phyloP scores from a whole-genome alignment of 352 stramenopile genomes.

The Pythium plurisporium region DNA sequence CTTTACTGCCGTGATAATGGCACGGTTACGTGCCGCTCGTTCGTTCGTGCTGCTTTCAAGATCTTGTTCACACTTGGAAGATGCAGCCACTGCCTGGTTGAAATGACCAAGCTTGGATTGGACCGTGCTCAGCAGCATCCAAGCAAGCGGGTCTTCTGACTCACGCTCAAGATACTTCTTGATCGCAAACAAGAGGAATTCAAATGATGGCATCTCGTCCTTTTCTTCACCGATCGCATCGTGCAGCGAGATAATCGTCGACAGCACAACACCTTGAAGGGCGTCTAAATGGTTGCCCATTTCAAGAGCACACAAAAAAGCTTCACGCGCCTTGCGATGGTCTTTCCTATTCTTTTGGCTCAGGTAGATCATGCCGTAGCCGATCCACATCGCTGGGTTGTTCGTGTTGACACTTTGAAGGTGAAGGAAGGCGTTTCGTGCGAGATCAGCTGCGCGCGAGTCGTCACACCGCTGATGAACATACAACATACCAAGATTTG shows the following conservation, averaged over 20 bases:
- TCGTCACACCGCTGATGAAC: constrained; percentile 26
- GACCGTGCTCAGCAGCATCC: constrained; percentile 56
- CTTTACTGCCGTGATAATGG: not conserved
- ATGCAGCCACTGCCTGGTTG: constrained; percentile 35
- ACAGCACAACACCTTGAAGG: constrained; percentile 48
- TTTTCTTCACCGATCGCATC: constrained; percentile 6
- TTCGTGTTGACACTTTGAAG: constrained; percentile 76
- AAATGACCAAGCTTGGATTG: constrained; percentile 57
- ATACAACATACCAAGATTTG: constrained; percentile 85
- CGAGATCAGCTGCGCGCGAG: constrained; percentile 30
- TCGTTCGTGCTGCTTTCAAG: not conserved
- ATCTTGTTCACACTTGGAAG: constrained; percentile 6
- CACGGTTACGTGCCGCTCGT: not conserved
- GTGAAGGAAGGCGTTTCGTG: constrained; percentile 76
- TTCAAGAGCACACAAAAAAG: constrained; percentile 76
- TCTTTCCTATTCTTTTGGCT: constrained; percentile 32
- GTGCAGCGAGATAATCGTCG: constrained; percentile 26
- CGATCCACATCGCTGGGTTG: constrained; percentile 85
- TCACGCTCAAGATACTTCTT: constrained; percentile 81
- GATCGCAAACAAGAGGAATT: constrained; percentile 46
- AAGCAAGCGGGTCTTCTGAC: constrained; percentile 46
- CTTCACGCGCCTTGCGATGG: constrained; percentile 51
- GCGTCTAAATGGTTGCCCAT: constrained; percentile 71
- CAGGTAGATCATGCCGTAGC: constrained; percentile 73
- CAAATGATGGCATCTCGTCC: constrained; percentile 15